These are phyloP conservation scores for Fusarium pseudograminearum DNA, from an alignment of 2,329 filamentous ascomycete genomes.

Conservation along the genomic window DNA sequence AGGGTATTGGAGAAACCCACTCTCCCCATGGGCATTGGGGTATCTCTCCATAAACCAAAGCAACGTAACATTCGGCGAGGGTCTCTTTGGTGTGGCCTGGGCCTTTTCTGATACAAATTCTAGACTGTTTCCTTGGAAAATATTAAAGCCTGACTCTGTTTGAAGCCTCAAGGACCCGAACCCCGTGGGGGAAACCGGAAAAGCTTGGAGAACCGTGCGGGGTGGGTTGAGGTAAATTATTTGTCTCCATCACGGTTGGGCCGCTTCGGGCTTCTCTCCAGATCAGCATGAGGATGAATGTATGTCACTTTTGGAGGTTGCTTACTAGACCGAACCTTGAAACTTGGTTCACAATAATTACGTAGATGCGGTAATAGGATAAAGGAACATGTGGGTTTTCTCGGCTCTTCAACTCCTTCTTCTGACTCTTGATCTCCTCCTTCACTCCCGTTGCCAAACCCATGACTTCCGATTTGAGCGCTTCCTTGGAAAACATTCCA, in stretches of 20 bases:
- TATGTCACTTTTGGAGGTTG: not conserved
- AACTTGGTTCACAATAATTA: not conserved
- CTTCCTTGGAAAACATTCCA: slow-evolving; percentile 30
- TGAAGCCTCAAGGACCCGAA: not conserved
- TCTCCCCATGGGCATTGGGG: slow-evolving; percentile 17
- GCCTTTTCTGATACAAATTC: not conserved
- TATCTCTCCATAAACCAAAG: slow-evolving; percentile 1
- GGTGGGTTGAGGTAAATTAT: slow-evolving; percentile 11
- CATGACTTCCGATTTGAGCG: slow-evolving; percentile 32
- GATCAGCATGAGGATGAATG: not conserved
- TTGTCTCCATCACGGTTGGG: slow-evolving; percentile 1
- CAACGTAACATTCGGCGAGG: slow-evolving; percentile 8
- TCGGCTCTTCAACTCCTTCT: slow-evolving; percentile 10
- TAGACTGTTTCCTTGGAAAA: not conserved
- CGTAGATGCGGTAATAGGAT: not conserved
- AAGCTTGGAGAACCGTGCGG: slow-evolving; percentile 22
- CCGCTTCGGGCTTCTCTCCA: slow-evolving; percentile 14
- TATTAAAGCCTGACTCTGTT: not conserved
- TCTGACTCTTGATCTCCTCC: slow-evolving; percentile 6
- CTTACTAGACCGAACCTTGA: not conserved
- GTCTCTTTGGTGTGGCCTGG: not conserved
- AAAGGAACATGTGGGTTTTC: not conserved
- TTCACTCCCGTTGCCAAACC: slow-evolving; percentile 25
- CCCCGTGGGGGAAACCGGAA: slow-evolving; percentile 7
- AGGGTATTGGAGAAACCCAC: slow-evolving; percentile 17